A percentile compares a stretch with the other conserved stretches of the same genome.
These are phyloP conservation scores for Pueraria montana DNA, from an alignment of 306 rosid species.

Conservation along the genomic window DNA sequence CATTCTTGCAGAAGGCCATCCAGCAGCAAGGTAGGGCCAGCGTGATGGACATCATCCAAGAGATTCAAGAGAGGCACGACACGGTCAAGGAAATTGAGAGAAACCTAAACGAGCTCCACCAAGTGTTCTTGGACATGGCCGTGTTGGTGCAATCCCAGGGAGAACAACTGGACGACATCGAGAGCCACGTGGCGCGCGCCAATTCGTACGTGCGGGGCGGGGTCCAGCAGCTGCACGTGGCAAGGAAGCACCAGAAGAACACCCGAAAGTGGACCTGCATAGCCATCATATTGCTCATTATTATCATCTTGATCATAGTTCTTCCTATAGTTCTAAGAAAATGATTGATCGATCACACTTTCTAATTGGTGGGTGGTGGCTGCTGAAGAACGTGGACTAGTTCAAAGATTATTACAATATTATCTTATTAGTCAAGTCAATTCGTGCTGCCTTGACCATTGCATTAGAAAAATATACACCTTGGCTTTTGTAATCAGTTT, in stretches of 20 bases:
- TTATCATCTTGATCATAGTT: constrained; percentile 60
- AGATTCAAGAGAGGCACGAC: constrained; percentile 92
- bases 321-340: constrained; percentile 55
- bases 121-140: constrained; percentile 88
- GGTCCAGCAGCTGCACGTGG: constrained; percentile 62
- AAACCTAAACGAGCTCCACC: constrained; percentile 83
- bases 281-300: constrained; percentile 58
- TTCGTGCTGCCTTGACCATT: constrained; percentile 34
- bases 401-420: constrained; percentile 8
- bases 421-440: constrained; percentile 46
- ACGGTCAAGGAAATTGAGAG: constrained; percentile 81
- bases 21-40: constrained; percentile 82
- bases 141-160: constrained; percentile 86
- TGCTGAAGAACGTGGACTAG: constrained; percentile 12
- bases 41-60: constrained; percentile 80
- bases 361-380: constrained; percentile 28
- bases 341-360: neutral
- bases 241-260: constrained; percentile 72
- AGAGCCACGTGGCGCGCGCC: constrained; percentile 78
- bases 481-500: neutral
- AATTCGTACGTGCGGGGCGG: constrained; percentile 74
- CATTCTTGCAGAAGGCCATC: constrained; percentile 79
- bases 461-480: constrained; percentile 17
- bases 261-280: constrained; percentile 75
- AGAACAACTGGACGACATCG: constrained; percentile 82